These are phyloP conservation scores for Globisporangium iwayamae DNA, from an alignment of 352 stramenopile genomes.

Conservation along the genomic window DNA sequence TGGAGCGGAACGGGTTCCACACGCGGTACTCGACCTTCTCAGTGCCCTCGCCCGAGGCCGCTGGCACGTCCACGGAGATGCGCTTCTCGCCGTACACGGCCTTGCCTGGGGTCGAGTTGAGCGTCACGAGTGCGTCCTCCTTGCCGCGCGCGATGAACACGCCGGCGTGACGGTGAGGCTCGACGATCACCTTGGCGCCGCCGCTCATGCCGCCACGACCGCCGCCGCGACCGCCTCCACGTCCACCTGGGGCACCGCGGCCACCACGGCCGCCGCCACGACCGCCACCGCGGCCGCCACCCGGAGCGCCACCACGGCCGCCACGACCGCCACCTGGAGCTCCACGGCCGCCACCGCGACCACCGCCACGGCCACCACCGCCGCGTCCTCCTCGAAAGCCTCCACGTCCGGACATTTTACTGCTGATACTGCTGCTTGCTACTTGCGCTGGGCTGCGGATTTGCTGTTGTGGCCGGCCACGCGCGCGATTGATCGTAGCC, in stretches of 20 bases:
- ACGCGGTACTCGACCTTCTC: conserved; percentile 99
- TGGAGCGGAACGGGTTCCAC: conserved; percentile 99
- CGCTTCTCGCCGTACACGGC: conserved; percentile 99
- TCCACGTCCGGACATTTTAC: conserved; percentile 18
- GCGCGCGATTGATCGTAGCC: neutral
- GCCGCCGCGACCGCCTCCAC: conserved; percentile 59
- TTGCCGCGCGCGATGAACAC: conserved; percentile 99
- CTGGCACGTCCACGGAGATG: conserved; percentile 96
- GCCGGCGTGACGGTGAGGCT: conserved; percentile 97
- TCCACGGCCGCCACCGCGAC: conserved; percentile 40
- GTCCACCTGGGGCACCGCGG: conserved; percentile 33
- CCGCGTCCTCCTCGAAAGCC: conserved; percentile 36
- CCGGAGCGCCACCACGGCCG: conserved; percentile 37
- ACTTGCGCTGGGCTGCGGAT: conserved; percentile 4
- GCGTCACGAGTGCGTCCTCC: conserved; percentile 98
- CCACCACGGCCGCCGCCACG: conserved; percentile 36
- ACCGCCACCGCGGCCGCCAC: conserved; percentile 33
- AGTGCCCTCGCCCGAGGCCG: conserved; percentile 82
- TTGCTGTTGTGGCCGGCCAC: conserved; percentile 2
- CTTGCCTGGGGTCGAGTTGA: conserved; percentile 98
- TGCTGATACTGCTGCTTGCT: conserved; percentile 1
- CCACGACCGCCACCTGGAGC: conserved; percentile 4
- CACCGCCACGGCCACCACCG: conserved; percentile 48
- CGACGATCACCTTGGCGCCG: conserved; percentile 95
- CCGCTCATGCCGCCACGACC: conserved; percentile 91